A percentile compares a stretch with the other conserved stretches of the same genome.
These are phyloP conservation scores for Podochytrium sp. DNA, from an alignment of 192 early-diverging fungal species.

Conservation along the genomic window DNA sequence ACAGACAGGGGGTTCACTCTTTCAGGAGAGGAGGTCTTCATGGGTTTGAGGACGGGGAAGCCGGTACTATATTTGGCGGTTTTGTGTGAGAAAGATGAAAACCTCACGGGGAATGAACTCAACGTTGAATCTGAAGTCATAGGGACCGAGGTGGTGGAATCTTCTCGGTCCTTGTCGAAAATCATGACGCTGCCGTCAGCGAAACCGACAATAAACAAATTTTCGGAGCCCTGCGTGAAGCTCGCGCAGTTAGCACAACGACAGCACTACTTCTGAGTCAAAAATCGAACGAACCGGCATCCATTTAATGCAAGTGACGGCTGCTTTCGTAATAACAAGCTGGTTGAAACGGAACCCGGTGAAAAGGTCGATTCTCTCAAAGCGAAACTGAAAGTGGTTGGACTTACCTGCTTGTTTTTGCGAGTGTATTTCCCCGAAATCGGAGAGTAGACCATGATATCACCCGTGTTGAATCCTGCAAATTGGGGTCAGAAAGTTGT, in stretches of 20 bases:
- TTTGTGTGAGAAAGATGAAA: too few species aligned
- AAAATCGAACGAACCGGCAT: slow-evolving; percentile 61
- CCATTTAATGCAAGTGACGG: slow-evolving; percentile 86
- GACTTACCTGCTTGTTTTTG: slow-evolving; percentile 75
- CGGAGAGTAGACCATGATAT: slow-evolving; percentile 78
- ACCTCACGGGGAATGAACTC: not conserved
- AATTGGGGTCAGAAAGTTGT: not conserved
- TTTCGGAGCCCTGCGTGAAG: slow-evolving; percentile 64
- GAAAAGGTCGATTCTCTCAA: not conserved
- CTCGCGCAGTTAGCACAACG: not conserved
- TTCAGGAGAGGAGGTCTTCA: slow-evolving; percentile 47
- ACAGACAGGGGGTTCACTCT: slow-evolving; percentile 77
- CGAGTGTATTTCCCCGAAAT: slow-evolving; percentile 83
- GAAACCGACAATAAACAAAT: slow-evolving; percentile 81
- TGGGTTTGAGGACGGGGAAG: slow-evolving; percentile 41
- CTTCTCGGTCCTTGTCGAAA: slow-evolving; percentile 87
- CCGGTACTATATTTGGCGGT: not conserved
- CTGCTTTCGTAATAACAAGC: slow-evolving; percentile 58
- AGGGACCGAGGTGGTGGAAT: slow-evolving; percentile 40
- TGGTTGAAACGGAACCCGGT: not conserved
- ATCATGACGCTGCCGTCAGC: slow-evolving; percentile 83
- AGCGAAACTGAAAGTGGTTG: not conserved
- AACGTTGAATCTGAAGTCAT: slow-evolving; percentile 21
- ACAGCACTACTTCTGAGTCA: not conserved
- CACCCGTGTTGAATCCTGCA: slow-evolving; percentile 16